phyloP scores from a whole-genome alignment of 345 rosid genomes.

The Aquilaria malaccensis region DNA sequence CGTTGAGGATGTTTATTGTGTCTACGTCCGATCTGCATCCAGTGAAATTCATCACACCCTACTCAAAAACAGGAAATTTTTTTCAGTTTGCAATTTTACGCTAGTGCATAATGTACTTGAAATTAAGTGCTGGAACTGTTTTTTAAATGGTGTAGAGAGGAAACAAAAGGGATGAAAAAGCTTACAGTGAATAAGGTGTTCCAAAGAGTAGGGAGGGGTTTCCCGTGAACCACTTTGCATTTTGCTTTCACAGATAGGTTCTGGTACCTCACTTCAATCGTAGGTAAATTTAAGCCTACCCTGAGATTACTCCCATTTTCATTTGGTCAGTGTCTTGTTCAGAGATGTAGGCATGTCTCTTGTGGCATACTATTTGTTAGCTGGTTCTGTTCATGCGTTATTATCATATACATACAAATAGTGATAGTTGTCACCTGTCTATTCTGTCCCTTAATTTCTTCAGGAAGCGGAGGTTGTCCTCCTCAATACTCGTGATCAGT shows the following conservation, averaged over 20 bases:
- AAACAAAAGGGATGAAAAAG: not conserved
- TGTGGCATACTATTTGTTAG: too few relatives aligned
- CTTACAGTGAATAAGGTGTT: slow-evolving; percentile 32
- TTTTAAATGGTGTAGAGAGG: not conserved
- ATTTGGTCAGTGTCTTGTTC: too few relatives aligned
- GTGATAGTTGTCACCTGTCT: slow-evolving; percentile 24
- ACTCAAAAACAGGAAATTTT: slow-evolving; percentile 4
- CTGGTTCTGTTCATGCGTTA: too few relatives aligned
- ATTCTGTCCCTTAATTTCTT: slow-evolving; percentile 29
- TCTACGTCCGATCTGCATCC: slow-evolving; percentile 12
- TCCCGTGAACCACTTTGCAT: slow-evolving; percentile 27
- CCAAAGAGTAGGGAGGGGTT: slow-evolving; percentile 34
- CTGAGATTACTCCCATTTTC: slow-evolving; percentile 9
- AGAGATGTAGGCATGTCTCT: too few relatives aligned
- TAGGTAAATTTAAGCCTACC: slow-evolving; percentile 28
- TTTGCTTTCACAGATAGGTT: slow-evolving; percentile 30
- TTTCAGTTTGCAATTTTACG: not conserved
- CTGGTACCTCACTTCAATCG: slow-evolving; percentile 31
- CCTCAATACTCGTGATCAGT: slow-evolving; percentile 27
- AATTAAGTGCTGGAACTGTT: not conserved
- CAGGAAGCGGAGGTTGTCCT: slow-evolving; percentile 31
- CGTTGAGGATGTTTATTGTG: slow-evolving; percentile 28
- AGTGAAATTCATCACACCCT: slow-evolving; percentile 11
- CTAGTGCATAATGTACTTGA: not conserved
- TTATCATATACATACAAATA: too few relatives aligned